phyloP scores from a whole-genome alignment of 495 filamentous ascomycete species.

The Penicillium antarcticum region DNA sequence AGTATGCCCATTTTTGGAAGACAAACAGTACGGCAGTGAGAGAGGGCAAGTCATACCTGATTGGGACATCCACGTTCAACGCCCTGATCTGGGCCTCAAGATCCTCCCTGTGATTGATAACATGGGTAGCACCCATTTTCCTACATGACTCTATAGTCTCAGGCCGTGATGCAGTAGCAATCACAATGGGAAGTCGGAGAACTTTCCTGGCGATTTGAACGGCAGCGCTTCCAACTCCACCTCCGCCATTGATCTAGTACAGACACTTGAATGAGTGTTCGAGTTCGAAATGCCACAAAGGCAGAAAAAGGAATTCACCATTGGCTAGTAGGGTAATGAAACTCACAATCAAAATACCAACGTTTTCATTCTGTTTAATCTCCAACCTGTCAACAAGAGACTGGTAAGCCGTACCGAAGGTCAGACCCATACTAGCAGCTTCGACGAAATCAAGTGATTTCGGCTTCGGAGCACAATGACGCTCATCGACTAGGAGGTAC shows the following conservation, averaged over 20 bases:
- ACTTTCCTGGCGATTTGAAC: slow-evolving; percentile 16
- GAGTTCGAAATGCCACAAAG: too few relatives aligned
- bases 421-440: slow-evolving; percentile 31
- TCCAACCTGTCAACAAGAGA: slow-evolving; percentile 31
- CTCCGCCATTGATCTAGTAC: too few relatives aligned
- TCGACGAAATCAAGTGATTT: slow-evolving; percentile 21
- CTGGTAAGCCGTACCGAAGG: slow-evolving; percentile 32
- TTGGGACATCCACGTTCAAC: slow-evolving; percentile 20
- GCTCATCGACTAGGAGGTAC: background rate
- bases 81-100: slow-evolving; percentile 20
- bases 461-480: slow-evolving; percentile 15
- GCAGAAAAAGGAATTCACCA: background rate
- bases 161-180: slow-evolving; percentile 27
- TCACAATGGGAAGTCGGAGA: slow-evolving; percentile 24
- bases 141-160: slow-evolving; percentile 23
- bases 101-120: slow-evolving; percentile 32
- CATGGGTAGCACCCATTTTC: slow-evolving; percentile 32
- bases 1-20: background rate
- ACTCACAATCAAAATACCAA: slow-evolving; percentile 24
- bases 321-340: too few relatives aligned
- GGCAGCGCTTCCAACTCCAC: background rate
- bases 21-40: background rate
- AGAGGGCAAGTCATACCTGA: slow-evolving; percentile 8
- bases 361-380: slow-evolving; percentile 26
- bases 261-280: too few relatives aligned